These are phyloP conservation scores for Talaromyces trachyspermus DNA, from an alignment of 495 filamentous ascomycete species.

Conservation along the genomic window DNA sequence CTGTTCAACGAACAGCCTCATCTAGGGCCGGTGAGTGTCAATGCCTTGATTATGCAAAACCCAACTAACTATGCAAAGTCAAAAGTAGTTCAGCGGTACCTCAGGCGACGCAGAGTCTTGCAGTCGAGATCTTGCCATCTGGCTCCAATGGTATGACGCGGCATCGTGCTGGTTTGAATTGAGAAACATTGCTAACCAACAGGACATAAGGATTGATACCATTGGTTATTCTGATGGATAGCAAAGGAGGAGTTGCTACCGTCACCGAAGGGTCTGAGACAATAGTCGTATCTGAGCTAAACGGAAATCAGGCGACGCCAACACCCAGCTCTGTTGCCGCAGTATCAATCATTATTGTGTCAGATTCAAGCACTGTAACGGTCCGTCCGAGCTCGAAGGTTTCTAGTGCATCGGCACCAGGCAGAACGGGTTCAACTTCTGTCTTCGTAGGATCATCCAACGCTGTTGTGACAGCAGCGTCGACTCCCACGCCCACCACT, in stretches of 20 bases:
- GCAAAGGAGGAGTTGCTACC: neutral
- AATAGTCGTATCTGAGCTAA: neutral
- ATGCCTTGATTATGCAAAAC: neutral
- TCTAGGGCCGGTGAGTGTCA: neutral
- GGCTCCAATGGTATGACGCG: no score
- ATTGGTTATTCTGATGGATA: neutral
- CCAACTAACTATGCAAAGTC: neutral
- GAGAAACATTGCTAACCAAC: neutral
- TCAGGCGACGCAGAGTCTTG: no score
- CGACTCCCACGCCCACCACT: neutral
- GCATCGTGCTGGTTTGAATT: no score
- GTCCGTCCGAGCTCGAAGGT: neutral
- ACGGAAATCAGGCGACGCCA: neutral
- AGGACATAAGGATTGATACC: neutral
- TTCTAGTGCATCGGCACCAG: no score
- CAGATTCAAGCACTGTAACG: neutral
- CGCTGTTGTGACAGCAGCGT: neutral
- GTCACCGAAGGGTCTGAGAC: neutral
- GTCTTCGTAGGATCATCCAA: neutral
- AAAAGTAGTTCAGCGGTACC: no score
- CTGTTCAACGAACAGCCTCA: neutral
- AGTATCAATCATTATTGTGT: slow-evolving; percentile 1
- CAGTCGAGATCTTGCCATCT: no score
- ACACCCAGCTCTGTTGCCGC: neutral
- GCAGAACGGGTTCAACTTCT: neutral